phyloP scores from a whole-genome alignment of 148 eudicot species.

The Diospyros lotus region DNA sequence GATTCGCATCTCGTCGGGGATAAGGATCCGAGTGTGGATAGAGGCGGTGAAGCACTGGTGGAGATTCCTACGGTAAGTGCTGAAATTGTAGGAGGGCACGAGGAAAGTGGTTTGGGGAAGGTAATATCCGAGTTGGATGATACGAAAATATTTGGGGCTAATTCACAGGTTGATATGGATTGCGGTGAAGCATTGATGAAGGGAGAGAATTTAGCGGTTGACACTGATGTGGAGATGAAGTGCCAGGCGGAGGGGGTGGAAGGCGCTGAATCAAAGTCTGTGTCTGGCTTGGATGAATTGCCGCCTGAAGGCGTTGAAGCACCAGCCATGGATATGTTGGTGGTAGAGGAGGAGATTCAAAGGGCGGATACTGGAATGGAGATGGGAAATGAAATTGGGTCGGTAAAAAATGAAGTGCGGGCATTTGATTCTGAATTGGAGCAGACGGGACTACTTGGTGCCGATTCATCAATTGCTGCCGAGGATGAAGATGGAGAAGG shows the following conservation, averaged over 20 bases:
- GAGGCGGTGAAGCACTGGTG: not conserved
- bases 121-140: not conserved
- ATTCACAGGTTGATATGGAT: not conserved
- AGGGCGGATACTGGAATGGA: constrained; percentile 25
- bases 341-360: constrained; percentile 19
- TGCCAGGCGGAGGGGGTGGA: not conserved
- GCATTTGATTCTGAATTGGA: not conserved
- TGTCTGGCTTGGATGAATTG: not conserved
- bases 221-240: constrained; percentile 27
- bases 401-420: not conserved
- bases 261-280: not conserved
- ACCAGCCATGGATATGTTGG: constrained; percentile 11
- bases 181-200: not conserved
- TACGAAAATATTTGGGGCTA: not conserved
- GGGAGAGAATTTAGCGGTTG: constrained; percentile 14
- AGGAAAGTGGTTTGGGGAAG: not conserved
- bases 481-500: not conserved
- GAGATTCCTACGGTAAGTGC: not conserved
- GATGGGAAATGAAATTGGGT: constrained; percentile 11
- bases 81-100: not conserved
- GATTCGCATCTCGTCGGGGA: not conserved
- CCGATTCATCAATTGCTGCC: not conserved
- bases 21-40: not conserved
- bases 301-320: constrained; percentile 5
- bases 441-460: not conserved